Evolutionary conservation across 257 asterid species (phyloP).

Genomic region (Galeopsis tetrahit): DNA sequence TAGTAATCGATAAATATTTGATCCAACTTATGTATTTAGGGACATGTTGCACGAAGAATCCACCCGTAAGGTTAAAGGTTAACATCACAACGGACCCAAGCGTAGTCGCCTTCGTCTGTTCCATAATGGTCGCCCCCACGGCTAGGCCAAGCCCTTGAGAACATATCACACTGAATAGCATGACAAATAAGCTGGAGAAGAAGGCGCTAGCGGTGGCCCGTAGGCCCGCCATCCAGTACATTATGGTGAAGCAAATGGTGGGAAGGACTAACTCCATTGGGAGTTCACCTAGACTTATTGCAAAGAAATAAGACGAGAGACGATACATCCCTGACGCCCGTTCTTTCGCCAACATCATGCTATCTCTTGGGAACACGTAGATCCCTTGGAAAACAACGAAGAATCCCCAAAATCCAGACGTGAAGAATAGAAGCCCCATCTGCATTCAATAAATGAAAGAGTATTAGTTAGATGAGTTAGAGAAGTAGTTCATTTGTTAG

Average conservation of each 20-base stretch:
- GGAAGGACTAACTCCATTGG: slow-evolving; percentile 90
- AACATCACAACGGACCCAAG: slow-evolving; percentile 68
- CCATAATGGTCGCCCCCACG: slow-evolving; percentile 69
- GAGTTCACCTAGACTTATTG: slow-evolving; percentile 65
- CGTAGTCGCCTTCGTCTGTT: slow-evolving; percentile 50
- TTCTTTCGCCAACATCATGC: slow-evolving; percentile 66
- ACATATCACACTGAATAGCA: slow-evolving; percentile 51
- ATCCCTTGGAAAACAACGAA: slow-evolving; percentile 67
- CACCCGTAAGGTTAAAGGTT: slow-evolving; percentile 56
- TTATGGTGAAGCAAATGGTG: slow-evolving; percentile 47
- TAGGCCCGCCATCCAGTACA: slow-evolving; percentile 81
- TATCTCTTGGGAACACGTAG: slow-evolving; percentile 76
- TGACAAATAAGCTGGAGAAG: slow-evolving; percentile 44
- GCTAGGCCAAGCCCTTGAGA: slow-evolving; percentile 82
- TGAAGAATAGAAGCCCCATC: slow-evolving; percentile 70
- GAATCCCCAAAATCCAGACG: slow-evolving; percentile 74
- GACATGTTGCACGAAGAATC: slow-evolving; percentile 61
- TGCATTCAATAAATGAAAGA: no score
- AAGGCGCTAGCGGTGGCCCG: slow-evolving; percentile 45
- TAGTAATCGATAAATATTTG: slow-evolving; percentile 59
- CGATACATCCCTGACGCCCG: slow-evolving; percentile 82
- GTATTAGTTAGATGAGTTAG: no score
- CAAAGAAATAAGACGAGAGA: slow-evolving; percentile 78
- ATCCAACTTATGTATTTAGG: slow-evolving; percentile 68
- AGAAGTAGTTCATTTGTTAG: no score